These are phyloP conservation scores for Apium graveolens DNA, from an alignment of 129 eudicot species.

Conservation along the genomic window DNA sequence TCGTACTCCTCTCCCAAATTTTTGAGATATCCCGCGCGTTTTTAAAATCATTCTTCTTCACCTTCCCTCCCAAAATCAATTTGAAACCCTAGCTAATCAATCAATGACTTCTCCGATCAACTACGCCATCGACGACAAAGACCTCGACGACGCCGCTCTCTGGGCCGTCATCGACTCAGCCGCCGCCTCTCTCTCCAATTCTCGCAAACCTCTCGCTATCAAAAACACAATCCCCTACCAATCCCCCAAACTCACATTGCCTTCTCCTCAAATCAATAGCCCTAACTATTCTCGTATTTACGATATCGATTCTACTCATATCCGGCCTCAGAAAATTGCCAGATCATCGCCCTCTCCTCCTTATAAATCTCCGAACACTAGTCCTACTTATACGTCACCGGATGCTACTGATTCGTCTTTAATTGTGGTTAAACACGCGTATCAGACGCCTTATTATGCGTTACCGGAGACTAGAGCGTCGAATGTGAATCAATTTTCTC, in stretches of 20 bases:
- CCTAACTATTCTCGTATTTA: constrained; percentile 19
- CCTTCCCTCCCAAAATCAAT: neutral
- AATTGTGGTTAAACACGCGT: constrained; percentile 56
- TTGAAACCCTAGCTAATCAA: neutral
- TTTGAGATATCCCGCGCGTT: no score
- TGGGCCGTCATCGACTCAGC: constrained; percentile 94
- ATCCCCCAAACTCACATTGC: constrained; percentile 20
- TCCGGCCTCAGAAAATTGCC: constrained; percentile 42
- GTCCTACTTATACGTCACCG: constrained; percentile 16
- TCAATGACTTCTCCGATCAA: constrained; percentile 29
- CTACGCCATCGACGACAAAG: constrained; percentile 61
- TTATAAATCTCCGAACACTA: constrained; percentile 3
- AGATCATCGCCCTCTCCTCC: constrained; percentile 25
- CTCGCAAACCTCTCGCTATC: constrained; percentile 38
- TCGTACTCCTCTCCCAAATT: no score
- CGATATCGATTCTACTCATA: constrained; percentile 11
- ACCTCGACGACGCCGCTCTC: constrained; percentile 90
- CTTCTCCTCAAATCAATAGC: constrained; percentile 22
- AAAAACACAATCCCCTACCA: constrained; percentile 17
- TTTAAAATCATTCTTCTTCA: no score
- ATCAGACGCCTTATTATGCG: constrained; percentile 28
- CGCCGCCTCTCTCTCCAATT: constrained; percentile 34
- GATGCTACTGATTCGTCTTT: constrained; percentile 28
- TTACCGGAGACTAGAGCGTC: constrained; percentile 26
- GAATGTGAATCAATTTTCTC: constrained; percentile 5